A percentile compares a stretch with the other conserved stretches of the same genome.
Conservation (phyloP, 169 alveolate species). For the Cryptosporidium meleagridis region DNA sequence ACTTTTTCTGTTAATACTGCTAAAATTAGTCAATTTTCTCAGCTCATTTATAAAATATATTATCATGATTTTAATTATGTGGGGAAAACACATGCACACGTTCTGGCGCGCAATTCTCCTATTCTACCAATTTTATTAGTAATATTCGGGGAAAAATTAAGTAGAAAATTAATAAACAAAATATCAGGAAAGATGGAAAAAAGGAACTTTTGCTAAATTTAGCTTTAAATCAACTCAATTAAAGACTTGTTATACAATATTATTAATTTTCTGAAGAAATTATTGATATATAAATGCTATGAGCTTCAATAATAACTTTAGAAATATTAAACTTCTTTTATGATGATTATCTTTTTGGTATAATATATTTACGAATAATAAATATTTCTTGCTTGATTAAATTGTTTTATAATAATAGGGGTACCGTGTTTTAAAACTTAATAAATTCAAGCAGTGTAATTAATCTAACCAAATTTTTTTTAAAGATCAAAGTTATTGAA, state of each 20-base stretch:
- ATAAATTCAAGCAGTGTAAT: too few species aligned
- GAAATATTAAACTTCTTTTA: not conserved
- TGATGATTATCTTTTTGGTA: not conserved
- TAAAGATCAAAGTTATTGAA: too few species aligned
- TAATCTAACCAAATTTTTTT: too few species aligned
- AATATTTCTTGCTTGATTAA: too few species aligned
- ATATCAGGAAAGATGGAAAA: not conserved
- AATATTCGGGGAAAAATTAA: too few species aligned
- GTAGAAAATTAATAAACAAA: not conserved
- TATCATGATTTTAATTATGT: not conserved
- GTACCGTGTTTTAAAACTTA: not conserved
- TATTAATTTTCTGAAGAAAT: not conserved
- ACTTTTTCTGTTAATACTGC: not conserved
- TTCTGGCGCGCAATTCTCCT: not conserved
- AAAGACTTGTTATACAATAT: not conserved
- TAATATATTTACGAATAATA: too few species aligned
- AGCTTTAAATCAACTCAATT: not conserved
- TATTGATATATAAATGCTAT: not conserved
- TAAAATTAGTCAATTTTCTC: not conserved
- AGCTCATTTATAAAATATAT: too few species aligned
- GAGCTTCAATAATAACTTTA: not conserved
- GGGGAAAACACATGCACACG: conserved; percentile 15
- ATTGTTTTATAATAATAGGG: too few species aligned
- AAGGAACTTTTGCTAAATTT: not conserved
- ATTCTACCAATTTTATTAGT: not conserved